Conservation (phyloP, 768 basidiomycete genomes). For the Trametes cingulata region DNA sequence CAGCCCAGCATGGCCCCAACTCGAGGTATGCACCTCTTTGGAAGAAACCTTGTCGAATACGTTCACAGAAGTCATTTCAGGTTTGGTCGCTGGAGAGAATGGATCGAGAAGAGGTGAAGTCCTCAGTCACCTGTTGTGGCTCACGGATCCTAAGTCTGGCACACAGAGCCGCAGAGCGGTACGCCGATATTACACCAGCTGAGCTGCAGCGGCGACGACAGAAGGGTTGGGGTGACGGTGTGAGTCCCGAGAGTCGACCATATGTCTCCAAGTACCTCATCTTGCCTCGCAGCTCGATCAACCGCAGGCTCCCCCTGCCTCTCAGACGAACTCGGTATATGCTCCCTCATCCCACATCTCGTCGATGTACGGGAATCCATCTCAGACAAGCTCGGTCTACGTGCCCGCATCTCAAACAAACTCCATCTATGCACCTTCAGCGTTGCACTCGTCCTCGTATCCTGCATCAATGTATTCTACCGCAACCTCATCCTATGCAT, state of each 20-base stretch:
- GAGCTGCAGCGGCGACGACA: conserved; percentile 56
- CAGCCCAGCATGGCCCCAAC: conserved; percentile 74
- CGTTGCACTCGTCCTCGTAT: conserved; percentile 8
- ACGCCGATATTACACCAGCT: conserved; percentile 61
- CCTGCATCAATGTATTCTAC: conserved; percentile 21
- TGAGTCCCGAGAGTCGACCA: conserved; percentile 24
- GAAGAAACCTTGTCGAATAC: no score
- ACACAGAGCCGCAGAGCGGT: conserved; percentile 80
- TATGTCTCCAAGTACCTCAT: not conserved
- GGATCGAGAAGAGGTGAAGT: conserved; percentile 83
- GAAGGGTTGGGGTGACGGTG: conserved; percentile 70
- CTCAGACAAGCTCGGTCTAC: not conserved
- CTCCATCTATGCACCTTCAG: conserved; percentile 12
- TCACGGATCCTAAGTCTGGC: conserved; percentile 3
- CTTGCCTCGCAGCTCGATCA: conserved; percentile 5
- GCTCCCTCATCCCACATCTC: not conserved
- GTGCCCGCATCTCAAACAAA: not conserved
- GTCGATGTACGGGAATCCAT: not conserved
- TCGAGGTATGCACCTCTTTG: conserved; percentile 59
- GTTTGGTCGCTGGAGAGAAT: conserved; percentile 83
- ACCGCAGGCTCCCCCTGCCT: not conserved
- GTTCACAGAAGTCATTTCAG: no score
- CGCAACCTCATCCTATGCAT: conserved; percentile 19
- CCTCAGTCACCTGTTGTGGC: not conserved
- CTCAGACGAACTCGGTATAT: conserved; percentile 8